These are phyloP conservation scores for Kregervanrija pseudodelftensis DNA, from an alignment of 805 yeast genomes.

Conservation along the genomic window DNA sequence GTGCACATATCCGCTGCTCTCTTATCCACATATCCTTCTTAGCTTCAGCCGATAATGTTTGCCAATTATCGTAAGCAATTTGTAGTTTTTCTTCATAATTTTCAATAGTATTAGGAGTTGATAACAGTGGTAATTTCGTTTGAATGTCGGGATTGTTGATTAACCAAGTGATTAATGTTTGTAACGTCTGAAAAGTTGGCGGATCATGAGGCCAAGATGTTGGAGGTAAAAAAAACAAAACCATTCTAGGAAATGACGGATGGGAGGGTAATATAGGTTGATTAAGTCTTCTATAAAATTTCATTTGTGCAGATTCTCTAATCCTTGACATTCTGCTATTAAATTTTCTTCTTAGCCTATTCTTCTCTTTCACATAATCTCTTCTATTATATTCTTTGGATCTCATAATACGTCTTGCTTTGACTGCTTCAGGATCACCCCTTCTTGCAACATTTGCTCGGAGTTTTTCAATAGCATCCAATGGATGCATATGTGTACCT, in stretches of 20 bases:
- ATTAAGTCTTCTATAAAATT: constrained; percentile 31
- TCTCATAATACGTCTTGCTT: constrained; percentile 32
- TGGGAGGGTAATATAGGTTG: constrained; percentile 34
- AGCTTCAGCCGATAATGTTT: constrained; percentile 26
- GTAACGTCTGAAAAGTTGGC: constrained; percentile 39
- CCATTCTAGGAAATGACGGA: constrained; percentile 44
- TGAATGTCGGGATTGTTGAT: constrained; percentile 15
- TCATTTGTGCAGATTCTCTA: constrained; percentile 27
- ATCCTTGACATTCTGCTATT: constrained; percentile 38
- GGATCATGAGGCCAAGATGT: constrained; percentile 47
- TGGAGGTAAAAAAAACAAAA: constrained; percentile 39
- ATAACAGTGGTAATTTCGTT: constrained; percentile 15
- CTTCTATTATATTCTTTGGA: constrained; percentile 40
- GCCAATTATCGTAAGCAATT: constrained; percentile 42
- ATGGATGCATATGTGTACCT: constrained; percentile 47
- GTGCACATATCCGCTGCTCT: constrained; percentile 38
- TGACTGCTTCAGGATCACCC: constrained; percentile 38
- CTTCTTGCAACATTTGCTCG: constrained; percentile 45
- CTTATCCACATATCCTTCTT: constrained; percentile 37
- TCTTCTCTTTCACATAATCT: constrained; percentile 40
- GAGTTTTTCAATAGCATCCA: constrained; percentile 37
- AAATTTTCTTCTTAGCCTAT: constrained; percentile 35
- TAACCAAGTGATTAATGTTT: constrained; percentile 22
- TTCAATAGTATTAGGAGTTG: constrained; percentile 6
- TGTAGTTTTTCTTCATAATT: constrained; percentile 27